Evolutionary conservation across 2,329 filamentous ascomycete genomes (phyloP).

Genomic region (Aspergillus texensis): DNA sequence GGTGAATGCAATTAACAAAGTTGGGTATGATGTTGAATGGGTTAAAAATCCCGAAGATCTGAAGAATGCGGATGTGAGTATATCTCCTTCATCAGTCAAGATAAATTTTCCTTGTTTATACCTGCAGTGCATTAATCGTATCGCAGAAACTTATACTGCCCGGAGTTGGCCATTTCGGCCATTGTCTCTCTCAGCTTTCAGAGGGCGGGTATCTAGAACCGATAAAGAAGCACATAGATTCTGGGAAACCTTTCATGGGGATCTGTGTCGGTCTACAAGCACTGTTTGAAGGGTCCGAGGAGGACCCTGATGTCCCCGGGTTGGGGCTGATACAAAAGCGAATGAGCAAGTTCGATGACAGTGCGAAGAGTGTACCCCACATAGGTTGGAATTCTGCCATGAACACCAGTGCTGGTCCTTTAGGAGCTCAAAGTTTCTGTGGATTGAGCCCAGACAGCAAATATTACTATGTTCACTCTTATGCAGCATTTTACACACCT

Average conservation of each 20-base stretch:
- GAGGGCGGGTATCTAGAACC: conserved; percentile 82
- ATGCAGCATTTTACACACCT: conserved; percentile 74
- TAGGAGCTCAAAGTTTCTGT: conserved; percentile 65
- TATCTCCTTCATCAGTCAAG: neutral
- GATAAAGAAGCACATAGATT: conserved; percentile 77
- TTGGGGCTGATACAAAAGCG: conserved; percentile 72
- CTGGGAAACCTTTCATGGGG: conserved; percentile 96
- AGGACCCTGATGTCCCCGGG: conserved; percentile 72
- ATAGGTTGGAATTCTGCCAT: conserved; percentile 98
- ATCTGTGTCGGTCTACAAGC: conserved; percentile 95
- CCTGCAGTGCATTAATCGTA: conserved; percentile 11
- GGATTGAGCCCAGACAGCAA: conserved; percentile 80
- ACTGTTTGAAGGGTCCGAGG: conserved; percentile 81
- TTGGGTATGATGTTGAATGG: conserved; percentile 93
- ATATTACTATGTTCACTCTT: conserved; percentile 99
- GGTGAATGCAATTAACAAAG: conserved; percentile 95
- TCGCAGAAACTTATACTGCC: conserved; percentile 86
- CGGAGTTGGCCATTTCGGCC: conserved; percentile 95
- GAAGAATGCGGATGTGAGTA: conserved; percentile 74
- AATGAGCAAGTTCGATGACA: conserved; percentile 76
- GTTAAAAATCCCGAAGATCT: conserved; percentile 83
- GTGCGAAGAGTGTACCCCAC: conserved; percentile 88
- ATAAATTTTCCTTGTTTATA: neutral
- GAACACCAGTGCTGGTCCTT: conserved; percentile 44
- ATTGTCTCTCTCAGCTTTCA: conserved; percentile 84